Evolutionary conservation across 148 eudicot species (phyloP).

Genomic region (Polygonum aviculare): DNA sequence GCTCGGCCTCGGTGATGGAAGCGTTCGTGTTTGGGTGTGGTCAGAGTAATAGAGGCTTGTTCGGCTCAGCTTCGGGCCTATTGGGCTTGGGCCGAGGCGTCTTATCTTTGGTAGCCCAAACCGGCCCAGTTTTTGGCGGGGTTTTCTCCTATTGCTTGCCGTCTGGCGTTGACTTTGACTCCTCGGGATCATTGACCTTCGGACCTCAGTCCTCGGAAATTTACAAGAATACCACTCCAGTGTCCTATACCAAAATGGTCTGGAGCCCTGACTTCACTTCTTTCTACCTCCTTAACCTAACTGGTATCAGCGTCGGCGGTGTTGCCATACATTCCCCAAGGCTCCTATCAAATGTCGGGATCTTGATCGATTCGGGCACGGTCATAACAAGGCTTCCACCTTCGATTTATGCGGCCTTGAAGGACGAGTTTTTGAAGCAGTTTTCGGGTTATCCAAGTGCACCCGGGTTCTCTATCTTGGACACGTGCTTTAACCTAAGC

Average conservation of each 20-base stretch:
- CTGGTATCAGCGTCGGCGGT: slow-evolving; percentile 65
- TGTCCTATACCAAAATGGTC: slow-evolving; percentile 53
- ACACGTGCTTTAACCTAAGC: slow-evolving; percentile 14
- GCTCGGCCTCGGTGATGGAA: slow-evolving; percentile 19
- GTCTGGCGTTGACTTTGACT: slow-evolving; percentile 70
- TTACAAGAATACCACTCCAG: slow-evolving; percentile 46
- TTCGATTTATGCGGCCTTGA: slow-evolving; percentile 43
- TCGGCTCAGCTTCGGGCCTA: slow-evolving; percentile 70
- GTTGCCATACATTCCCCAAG: slow-evolving; percentile 29
- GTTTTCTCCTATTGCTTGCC: slow-evolving; percentile 59
- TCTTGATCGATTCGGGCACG: slow-evolving; percentile 80
- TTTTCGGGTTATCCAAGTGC: slow-evolving; percentile 54
- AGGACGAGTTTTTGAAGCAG: slow-evolving; percentile 65
- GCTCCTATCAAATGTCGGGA: slow-evolving; percentile 47
- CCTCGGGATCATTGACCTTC: slow-evolving; percentile 53
- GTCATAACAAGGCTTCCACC: slow-evolving; percentile 69
- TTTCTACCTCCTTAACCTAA: slow-evolving; percentile 53
- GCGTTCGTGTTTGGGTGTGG: slow-evolving; percentile 69
- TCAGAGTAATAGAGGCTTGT: slow-evolving; percentile 59
- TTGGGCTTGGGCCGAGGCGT: slow-evolving; percentile 65
- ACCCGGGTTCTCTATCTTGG: slow-evolving; percentile 58
- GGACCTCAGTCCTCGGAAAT: slow-evolving; percentile 20
- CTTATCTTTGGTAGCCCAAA: slow-evolving; percentile 25
- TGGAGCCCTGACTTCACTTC: slow-evolving; percentile 49
- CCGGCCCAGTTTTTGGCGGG: slow-evolving; percentile 48